phyloP scores from a whole-genome alignment of 2,329 filamentous ascomycete genomes.

The Fusarium palustre region DNA sequence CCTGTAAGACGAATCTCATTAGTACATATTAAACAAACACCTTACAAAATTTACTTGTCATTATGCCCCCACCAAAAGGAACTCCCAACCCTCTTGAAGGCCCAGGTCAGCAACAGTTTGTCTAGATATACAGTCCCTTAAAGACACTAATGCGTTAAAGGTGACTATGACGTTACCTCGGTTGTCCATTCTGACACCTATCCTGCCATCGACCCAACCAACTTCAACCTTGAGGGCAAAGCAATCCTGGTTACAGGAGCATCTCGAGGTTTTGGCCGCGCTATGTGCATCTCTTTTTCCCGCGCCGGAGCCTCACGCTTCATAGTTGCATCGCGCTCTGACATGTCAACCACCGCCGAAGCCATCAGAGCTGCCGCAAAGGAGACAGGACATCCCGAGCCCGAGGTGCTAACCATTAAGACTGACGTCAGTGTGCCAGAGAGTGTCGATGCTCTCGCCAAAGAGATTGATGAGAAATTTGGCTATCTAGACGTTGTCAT shows the following conservation, averaged over 20 bases:
- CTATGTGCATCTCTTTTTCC: slow-evolving; percentile 17
- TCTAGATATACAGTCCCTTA: accelerated
- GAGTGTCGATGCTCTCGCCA: slow-evolving; percentile 8
- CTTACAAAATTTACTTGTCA: background rate
- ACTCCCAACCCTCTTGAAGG: slow-evolving; percentile 18
- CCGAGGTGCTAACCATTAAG: slow-evolving; percentile 1
- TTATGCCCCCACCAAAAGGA: slow-evolving; percentile 17
- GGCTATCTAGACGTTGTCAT: slow-evolving; percentile 15
- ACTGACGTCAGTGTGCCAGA: slow-evolving; percentile 11
- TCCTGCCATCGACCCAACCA: slow-evolving; percentile 13
- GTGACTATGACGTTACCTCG: slow-evolving; percentile 14
- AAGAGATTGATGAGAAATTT: background rate
- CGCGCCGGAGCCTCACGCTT: slow-evolving; percentile 9
- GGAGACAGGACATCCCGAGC: background rate
- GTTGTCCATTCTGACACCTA: slow-evolving; percentile 13
- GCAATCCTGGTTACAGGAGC: slow-evolving; percentile 17
- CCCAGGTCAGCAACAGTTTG: background rate
- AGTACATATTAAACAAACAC: background rate
- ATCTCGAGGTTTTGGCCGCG: slow-evolving; percentile 17
- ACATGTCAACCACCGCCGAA: background rate
- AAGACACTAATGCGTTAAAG: background rate
- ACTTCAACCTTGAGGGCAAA: slow-evolving; percentile 7
- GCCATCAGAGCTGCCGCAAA: slow-evolving; percentile 6
- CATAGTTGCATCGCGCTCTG: slow-evolving; percentile 2
- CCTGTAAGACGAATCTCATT: background rate